Percentiles rank a stretch among this genome's conserved stretches.
phyloP scores from a whole-genome alignment of 495 filamentous ascomycete genomes.

The Entonaema liquescens region DNA sequence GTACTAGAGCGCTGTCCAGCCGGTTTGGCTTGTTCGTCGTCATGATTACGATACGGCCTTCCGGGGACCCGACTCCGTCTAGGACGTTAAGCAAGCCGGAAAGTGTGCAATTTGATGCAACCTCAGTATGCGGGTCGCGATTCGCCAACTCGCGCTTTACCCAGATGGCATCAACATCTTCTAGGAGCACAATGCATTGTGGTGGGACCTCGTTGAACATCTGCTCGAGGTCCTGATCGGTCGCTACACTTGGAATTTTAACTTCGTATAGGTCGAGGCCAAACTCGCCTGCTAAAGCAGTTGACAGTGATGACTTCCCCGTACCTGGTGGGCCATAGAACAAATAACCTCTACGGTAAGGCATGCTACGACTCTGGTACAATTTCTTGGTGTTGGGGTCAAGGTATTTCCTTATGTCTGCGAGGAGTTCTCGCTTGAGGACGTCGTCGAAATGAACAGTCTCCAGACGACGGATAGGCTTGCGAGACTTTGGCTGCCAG shows the following conservation, averaged over 20 bases:
- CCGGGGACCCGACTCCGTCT: constrained; percentile 74
- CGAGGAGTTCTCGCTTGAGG: constrained; percentile 72
- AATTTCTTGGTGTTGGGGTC: constrained; percentile 72
- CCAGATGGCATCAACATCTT: constrained; percentile 73
- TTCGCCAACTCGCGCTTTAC: constrained; percentile 49
- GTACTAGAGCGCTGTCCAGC: constrained; percentile 72
- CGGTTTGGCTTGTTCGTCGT: constrained; percentile 75
- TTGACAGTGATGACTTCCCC: constrained; percentile 70
- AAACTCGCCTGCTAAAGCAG: constrained; percentile 70
- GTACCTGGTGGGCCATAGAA: constrained; percentile 74
- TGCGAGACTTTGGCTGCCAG: constrained; percentile 57
- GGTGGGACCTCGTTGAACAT: constrained; percentile 67
- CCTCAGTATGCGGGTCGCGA: constrained; percentile 40
- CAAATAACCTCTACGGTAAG: constrained; percentile 70
- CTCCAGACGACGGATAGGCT: constrained; percentile 55
- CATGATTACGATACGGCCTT: constrained; percentile 79
- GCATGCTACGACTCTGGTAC: constrained; percentile 74
- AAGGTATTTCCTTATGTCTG: constrained; percentile 83
- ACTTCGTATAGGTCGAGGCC: constrained; percentile 71
- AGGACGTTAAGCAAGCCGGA: constrained; percentile 76
- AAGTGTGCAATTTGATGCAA: constrained; percentile 56
- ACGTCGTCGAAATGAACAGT: constrained; percentile 59
- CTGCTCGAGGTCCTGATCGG: constrained; percentile 59
- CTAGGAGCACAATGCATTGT: constrained; percentile 71
- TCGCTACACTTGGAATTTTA: constrained; percentile 60